Conservation (phyloP, 164 flowering plant species). For the Vitis rotundifolia region DNA sequence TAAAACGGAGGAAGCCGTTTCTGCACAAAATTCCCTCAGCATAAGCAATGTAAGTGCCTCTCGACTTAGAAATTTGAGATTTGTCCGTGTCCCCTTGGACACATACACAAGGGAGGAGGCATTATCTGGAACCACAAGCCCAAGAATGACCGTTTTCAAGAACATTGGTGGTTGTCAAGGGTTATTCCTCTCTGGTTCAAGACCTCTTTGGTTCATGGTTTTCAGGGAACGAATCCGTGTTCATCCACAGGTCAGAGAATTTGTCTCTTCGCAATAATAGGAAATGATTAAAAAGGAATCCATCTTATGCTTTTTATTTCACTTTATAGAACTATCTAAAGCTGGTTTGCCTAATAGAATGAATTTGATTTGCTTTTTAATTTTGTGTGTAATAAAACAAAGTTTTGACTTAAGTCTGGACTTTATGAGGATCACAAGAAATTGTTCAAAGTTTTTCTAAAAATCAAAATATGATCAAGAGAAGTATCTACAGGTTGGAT, state of each 20-base stretch:
- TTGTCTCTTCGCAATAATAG: no score
- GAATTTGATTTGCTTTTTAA: no score
- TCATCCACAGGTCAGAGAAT: constrained; percentile 86
- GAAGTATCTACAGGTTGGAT: no score
- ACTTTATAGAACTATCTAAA: no score
- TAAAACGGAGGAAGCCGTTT: constrained; percentile 56
- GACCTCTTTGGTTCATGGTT: constrained; percentile 93
- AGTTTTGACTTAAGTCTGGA: no score
- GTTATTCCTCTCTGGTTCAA: constrained; percentile 85
- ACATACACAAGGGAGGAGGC: constrained; percentile 70
- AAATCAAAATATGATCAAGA: no score
- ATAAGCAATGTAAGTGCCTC: constrained; percentile 52
- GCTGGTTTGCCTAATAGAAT: no score
- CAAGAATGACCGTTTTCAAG: constrained; percentile 66
- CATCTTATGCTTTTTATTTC: not conserved
- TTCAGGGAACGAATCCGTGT: constrained; percentile 90
- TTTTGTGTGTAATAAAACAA: no score
- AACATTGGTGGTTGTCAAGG: constrained; percentile 90
- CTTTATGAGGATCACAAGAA: no score
- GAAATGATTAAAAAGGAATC: no score
- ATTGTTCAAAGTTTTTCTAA: no score
- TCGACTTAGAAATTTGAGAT: constrained; percentile 86
- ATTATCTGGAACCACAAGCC: constrained; percentile 40
- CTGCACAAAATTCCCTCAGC: constrained; percentile 41
- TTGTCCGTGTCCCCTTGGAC: constrained; percentile 71